Conservation (phyloP, 768 basidiomycete species). For the Clitopilus hobsonii region DNA sequence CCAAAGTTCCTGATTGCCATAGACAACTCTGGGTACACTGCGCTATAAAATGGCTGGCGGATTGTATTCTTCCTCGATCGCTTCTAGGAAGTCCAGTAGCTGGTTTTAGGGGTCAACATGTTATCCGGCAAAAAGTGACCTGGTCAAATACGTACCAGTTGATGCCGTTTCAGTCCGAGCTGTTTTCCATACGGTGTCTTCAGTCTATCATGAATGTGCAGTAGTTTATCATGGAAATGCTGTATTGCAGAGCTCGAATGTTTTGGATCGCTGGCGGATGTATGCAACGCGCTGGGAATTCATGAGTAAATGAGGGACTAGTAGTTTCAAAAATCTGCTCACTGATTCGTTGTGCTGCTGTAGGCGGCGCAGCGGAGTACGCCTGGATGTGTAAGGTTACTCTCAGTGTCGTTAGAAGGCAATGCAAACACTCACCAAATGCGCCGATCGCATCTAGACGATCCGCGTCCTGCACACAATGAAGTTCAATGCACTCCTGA, state of each 20-base stretch:
- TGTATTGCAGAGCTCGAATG: conserved; percentile 53
- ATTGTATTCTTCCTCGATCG: background rate
- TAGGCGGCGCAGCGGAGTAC: conserved; percentile 71
- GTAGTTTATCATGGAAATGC: conserved; percentile 85
- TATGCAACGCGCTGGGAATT: conserved; percentile 34
- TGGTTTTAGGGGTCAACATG: background rate
- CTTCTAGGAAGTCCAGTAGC: background rate
- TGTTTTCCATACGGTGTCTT: conserved; percentile 72
- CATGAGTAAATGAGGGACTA: too few species aligned
- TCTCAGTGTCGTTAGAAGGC: background rate
- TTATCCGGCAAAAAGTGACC: conserved; percentile 14
- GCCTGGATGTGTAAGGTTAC: conserved; percentile 24
- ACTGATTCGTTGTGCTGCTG: conserved; percentile 50
- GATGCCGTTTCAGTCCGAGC: conserved; percentile 69
- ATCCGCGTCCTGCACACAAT: conserved; percentile 80
- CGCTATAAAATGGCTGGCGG: background rate
- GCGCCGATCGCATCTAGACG: conserved; percentile 77
- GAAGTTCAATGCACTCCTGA: conserved; percentile 64
- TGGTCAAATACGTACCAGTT: conserved; percentile 41
- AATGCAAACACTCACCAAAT: conserved; percentile 44
- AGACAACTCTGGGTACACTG: too few species aligned
- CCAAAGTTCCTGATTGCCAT: too few species aligned
- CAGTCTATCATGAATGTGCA: conserved; percentile 67
- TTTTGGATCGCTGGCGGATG: conserved; percentile 42
- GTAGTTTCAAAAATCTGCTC: too few species aligned